A percentile compares a stretch with the other conserved stretches of the same genome.
These are phyloP conservation scores for Blastomyces parvus DNA, from an alignment of 2,329 filamentous ascomycete genomes.

Conservation along the genomic window DNA sequence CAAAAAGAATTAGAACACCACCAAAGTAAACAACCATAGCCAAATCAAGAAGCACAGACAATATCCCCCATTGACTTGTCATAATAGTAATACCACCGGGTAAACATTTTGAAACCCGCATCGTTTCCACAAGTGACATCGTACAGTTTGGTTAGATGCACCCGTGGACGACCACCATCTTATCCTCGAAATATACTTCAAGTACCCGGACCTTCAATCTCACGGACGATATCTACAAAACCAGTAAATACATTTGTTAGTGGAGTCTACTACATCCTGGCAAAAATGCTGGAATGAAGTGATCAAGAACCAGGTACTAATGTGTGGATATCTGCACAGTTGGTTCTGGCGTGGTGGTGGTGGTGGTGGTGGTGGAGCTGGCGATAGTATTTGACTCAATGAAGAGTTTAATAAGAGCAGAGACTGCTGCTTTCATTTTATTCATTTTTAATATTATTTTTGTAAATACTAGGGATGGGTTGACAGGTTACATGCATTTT, in stretches of 20 bases:
- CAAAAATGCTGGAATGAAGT: too few relatives aligned
- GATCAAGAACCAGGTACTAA: too few relatives aligned
- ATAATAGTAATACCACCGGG: constrained; percentile 13
- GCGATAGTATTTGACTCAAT: too few relatives aligned
- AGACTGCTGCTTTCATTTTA: too few relatives aligned
- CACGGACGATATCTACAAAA: constrained; percentile 17
- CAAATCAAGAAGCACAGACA: not conserved
- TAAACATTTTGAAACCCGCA: not conserved
- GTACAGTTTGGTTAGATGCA: constrained; percentile 15
- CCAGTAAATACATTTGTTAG: constrained; percentile 8
- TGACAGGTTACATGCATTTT: too few relatives aligned
- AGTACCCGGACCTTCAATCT: constrained; percentile 14
- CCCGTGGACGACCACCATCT: constrained; percentile 10
- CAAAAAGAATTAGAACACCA: not conserved
- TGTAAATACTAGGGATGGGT: too few relatives aligned
- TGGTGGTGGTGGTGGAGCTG: too few relatives aligned
- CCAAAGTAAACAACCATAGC: not conserved
- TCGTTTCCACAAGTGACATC: not conserved
- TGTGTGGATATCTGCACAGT: too few relatives aligned
- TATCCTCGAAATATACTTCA: constrained; percentile 15
- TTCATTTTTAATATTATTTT: too few relatives aligned
- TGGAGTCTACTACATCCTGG: too few relatives aligned
- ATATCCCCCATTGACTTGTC: not conserved
- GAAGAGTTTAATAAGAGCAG: too few relatives aligned
- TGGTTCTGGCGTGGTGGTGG: too few relatives aligned